A percentile compares a stretch with the other conserved stretches of the same genome.
Evolutionary conservation across 768 basidiomycete species (phyloP).

Genomic region (Omphalotus guepiniiformis): DNA sequence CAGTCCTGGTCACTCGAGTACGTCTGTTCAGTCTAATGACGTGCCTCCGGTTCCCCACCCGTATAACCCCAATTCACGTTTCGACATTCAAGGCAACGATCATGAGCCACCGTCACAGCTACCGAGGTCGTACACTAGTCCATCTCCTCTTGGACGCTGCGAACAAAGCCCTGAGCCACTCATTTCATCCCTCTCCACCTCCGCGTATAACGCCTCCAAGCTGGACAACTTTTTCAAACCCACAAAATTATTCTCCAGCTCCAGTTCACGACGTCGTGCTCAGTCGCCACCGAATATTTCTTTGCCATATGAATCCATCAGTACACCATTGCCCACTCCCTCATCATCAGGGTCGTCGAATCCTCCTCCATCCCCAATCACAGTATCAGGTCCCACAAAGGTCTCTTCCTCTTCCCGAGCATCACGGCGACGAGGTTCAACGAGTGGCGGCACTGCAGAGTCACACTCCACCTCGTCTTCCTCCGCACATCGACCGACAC

Average conservation of each 20-base stretch:
- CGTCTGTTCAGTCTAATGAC: slow-evolving; percentile 17
- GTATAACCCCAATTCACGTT: no score
- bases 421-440: slow-evolving; percentile 7
- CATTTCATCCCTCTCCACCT: slow-evolving; percentile 3
- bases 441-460: slow-evolving; percentile 4
- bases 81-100: slow-evolving; percentile 18
- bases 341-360: slow-evolving; percentile 8
- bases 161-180: slow-evolving; percentile 7
- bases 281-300: background rate
- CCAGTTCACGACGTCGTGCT: slow-evolving; percentile 5
- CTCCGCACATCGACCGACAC: slow-evolving; percentile 3
- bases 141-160: slow-evolving; percentile 20
- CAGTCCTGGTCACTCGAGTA: slow-evolving; percentile 18
- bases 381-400: slow-evolving; percentile 9
- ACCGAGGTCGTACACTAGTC: slow-evolving; percentile 25
- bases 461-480: slow-evolving; percentile 8
- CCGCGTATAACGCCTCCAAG: slow-evolving; percentile 1
- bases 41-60: slow-evolving; percentile 21
- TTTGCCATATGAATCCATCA: background rate
- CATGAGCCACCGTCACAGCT: slow-evolving; percentile 25
- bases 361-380: background rate
- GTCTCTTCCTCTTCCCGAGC: background rate
- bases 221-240: slow-evolving; percentile 7
- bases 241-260: slow-evolving; percentile 7
- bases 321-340: slow-evolving; percentile 3